phyloP scores from a whole-genome alignment of 2,329 filamentous ascomycete species.

The Diaporthe vaccinii region DNA sequence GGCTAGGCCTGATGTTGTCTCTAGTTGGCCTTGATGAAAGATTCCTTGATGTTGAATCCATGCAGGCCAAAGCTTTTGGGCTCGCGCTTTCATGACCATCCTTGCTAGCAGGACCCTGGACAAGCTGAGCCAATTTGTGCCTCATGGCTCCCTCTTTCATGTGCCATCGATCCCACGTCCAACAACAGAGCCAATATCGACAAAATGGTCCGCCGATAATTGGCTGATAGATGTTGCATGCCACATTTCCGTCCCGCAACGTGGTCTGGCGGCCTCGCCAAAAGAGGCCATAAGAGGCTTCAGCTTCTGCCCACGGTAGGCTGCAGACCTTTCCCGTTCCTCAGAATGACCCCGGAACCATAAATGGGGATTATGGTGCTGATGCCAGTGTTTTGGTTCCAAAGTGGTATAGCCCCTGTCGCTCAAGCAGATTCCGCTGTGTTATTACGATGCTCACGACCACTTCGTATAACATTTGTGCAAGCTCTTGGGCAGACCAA shows the following conservation, averaged over 20 bases:
- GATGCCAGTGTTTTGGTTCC: background rate
- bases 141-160: background rate
- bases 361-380: background rate
- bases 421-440: too few species aligned
- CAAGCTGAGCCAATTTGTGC: background rate
- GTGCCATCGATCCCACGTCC: background rate
- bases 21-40: background rate
- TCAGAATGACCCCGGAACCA: background rate
- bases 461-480: background rate
- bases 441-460: background rate
- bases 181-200: background rate
- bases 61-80: background rate
- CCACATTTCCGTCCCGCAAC: background rate
- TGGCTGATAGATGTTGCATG: background rate
- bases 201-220: background rate
- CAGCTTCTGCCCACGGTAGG: background rate
- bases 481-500: background rate
- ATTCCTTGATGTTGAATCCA: background rate
- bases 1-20: background rate
- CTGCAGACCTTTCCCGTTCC: background rate
- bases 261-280: background rate
- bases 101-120: background rate
- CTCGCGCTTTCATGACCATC: background rate
- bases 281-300: background rate
- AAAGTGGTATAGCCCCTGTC: background rate